Percentiles rank a stretch among this genome's conserved stretches.
phyloP scores from a whole-genome alignment of 139 green algal species.

The Mesostigma viride region DNA sequence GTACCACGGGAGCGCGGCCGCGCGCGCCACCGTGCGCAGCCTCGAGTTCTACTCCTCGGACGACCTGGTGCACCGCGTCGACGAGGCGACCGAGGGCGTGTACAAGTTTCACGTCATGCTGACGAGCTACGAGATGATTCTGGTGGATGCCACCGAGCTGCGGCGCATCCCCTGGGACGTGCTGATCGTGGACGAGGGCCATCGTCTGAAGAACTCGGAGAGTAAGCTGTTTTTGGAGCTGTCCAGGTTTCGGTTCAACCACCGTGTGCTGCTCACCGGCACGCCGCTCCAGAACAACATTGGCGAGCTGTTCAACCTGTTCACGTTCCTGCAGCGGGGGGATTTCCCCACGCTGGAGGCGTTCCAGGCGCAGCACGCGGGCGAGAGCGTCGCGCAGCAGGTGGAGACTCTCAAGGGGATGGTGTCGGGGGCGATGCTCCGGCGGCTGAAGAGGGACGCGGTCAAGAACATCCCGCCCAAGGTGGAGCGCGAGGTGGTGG shows the following conservation, averaged over 20 bases:
- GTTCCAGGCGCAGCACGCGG: conserved; percentile 47
- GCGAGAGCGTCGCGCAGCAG: conserved; percentile 37
- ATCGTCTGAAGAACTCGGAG: conserved; percentile 70
- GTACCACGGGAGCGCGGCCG: conserved; percentile 69
- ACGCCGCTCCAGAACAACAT: conserved; percentile 61
- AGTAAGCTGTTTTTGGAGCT: conserved; percentile 26
- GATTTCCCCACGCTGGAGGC: conserved; percentile 55
- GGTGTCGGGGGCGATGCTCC: conserved; percentile 72
- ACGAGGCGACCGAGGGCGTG: too few relatives aligned
- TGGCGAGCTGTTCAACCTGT: conserved; percentile 70
- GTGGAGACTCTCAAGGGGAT: conserved; percentile 57
- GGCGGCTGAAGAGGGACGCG: conserved; percentile 86
- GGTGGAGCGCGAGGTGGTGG: conserved; percentile 74
- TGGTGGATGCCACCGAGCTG: conserved; percentile 52
- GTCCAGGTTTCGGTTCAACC: conserved; percentile 44
- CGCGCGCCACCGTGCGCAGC: conserved; percentile 40
- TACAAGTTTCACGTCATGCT: conserved; percentile 64
- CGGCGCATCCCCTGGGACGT: conserved; percentile 55
- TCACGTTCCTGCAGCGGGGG: conserved; percentile 68
- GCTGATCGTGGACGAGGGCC: conserved; percentile 70
- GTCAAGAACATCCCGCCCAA: conserved; percentile 76
- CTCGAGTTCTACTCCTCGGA: conserved; percentile 46
- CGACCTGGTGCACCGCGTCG: not conserved
- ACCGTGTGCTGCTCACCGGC: conserved; percentile 81
- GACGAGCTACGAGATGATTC: conserved; percentile 83